Conservation (phyloP, 805 yeast species). For the Jamesozyma hellenica region DNA sequence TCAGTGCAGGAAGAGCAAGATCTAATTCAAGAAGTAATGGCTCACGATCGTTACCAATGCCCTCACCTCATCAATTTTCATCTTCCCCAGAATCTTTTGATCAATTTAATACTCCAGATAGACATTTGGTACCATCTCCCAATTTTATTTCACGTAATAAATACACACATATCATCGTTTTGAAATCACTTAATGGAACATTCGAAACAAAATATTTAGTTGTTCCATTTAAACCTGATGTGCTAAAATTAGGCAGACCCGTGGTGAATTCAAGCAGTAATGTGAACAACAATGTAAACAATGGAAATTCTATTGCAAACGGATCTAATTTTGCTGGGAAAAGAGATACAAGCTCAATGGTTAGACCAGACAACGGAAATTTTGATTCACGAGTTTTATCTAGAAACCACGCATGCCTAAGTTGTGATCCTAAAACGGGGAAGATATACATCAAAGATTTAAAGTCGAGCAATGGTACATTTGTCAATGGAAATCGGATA, state of each 20-base stretch:
- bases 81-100: constrained; percentile 3
- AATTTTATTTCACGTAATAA: constrained; percentile 18
- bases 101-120: constrained; percentile 3
- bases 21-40: constrained; percentile 25
- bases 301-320: constrained; percentile 32
- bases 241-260: constrained; percentile 83
- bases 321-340: constrained; percentile 29
- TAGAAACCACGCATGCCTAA: constrained; percentile 87
- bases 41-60: constrained; percentile 6
- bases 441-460: constrained; percentile 71
- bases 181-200: constrained; percentile 70
- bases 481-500: constrained; percentile 66
- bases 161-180: constrained; percentile 51
- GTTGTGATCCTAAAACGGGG: constrained; percentile 55
- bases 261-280: constrained; percentile 32
- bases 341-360: constrained; percentile 27
- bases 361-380: constrained; percentile 70
- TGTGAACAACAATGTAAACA: constrained; percentile 1
- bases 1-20: constrained; percentile 15
- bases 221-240: constrained; percentile 75
- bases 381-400: constrained; percentile 90
- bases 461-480: constrained; percentile 91
- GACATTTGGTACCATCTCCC: constrained; percentile 5
- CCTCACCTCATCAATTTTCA: no score
- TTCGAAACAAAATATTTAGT: constrained; percentile 69